Base-by-base conservation (phyloP, 208 protist genomes). In the Leishmania major region DNA sequence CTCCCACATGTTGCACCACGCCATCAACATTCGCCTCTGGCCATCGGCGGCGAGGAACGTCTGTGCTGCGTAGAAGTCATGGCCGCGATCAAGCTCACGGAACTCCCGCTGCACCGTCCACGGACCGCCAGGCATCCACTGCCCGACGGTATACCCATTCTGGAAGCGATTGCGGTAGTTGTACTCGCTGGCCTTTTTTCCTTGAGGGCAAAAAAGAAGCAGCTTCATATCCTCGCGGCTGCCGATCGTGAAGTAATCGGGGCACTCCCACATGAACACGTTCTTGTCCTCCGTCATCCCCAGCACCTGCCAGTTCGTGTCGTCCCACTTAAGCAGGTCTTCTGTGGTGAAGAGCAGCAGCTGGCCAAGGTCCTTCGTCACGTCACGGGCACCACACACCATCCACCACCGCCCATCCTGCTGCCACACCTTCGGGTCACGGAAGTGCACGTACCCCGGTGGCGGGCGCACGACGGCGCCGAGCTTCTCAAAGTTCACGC, bases 51-150 rank as follows among this genome's bases (percentile, higher is more conserved):
- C 73, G 45, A 86, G 71, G 59, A 90, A 90, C 3, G 81, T 88
- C 81, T 90, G 87, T 17, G 87, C 45, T 0, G 84, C 81, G 81
- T 90, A 90, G 78, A 88, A 90, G 84, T 90, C 87, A 51, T 84
- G 78, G 43, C 87, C 87, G 59, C 76, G 51, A 66, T 90, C 87
- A 2, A 90, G 62, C 81, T 90, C 87, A 2, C 66, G 70, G 64
- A 90, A 90, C 37, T 83, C 69, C 8, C 70, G 81, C 51, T 84
- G 75, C 80, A 78, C 59, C 62, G 51, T 73, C 76, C 71, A 83
- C 43, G 59, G 40, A 3, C 43, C 51, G 31, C 69, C 81, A 28
- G 81, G 81, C 53, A 53, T n/a, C 81, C 75, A 84, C n/a, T 53
- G 70, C 10, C 88, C 86, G 10, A 86, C 19, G 13, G 49, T 25